Percentiles rank a stretch among this genome's conserved stretches.
phyloP scores from a whole-genome alignment of 192 early-diverging fungal genomes.

The Diversispora epigaea region DNA sequence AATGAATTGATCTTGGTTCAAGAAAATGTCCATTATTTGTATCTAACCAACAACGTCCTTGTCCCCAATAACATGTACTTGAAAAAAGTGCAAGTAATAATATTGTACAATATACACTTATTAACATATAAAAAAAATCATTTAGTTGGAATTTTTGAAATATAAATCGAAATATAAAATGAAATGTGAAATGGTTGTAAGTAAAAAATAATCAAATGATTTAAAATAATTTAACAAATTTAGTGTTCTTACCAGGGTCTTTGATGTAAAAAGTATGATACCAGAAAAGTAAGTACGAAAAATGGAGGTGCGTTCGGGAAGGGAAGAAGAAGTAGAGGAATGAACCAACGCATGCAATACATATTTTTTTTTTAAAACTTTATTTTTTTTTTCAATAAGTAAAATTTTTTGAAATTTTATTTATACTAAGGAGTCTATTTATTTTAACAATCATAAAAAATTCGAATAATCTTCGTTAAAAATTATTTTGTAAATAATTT shows the following conservation, averaged over 20 bases:
- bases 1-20: slow-evolving; percentile 34
- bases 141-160: background rate
- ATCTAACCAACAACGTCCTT: slow-evolving; percentile 60
- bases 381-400: too few relatives aligned
- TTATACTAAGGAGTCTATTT: too few relatives aligned
- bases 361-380: slow-evolving; percentile 36
- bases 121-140: background rate
- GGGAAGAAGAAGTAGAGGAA: slow-evolving; percentile 58
- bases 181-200: too few relatives aligned
- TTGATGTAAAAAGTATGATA: slow-evolving; percentile 60
- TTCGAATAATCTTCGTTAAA: too few relatives aligned
- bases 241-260: slow-evolving; percentile 51
- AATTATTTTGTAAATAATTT: too few relatives aligned
- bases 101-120: slow-evolving; percentile 57
- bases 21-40: slow-evolving; percentile 43
- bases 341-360: slow-evolving; percentile 62
- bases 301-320: slow-evolving; percentile 60
- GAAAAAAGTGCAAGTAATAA: slow-evolving; percentile 56
- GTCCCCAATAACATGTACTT: slow-evolving; percentile 63
- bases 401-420: too few relatives aligned
- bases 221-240: background rate
- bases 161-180: background rate
- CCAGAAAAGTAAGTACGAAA: slow-evolving; percentile 53
- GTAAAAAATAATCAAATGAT: background rate
- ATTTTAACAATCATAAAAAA: too few relatives aligned